phyloP scores from a whole-genome alignment of 2,329 filamentous ascomycete genomes.

The Fusarium avenaceum region DNA sequence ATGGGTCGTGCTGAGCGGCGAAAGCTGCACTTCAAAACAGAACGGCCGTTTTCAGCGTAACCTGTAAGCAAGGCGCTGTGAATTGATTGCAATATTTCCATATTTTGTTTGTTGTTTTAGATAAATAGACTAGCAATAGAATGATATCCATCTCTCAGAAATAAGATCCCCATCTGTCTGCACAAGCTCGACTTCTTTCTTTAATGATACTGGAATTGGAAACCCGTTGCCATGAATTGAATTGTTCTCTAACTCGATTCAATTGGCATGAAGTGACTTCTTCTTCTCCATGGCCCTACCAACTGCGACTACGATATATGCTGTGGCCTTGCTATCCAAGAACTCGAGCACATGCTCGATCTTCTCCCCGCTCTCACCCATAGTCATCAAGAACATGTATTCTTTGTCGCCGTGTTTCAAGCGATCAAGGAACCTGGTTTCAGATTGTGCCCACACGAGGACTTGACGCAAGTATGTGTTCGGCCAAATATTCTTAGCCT shows the following conservation, averaged over 20 bases:
- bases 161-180: too few relatives aligned
- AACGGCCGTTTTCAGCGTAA: neutral
- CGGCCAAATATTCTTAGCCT: neutral
- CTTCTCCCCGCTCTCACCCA: neutral
- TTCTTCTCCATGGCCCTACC: neutral
- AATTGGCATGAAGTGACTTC: neutral
- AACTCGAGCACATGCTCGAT: neutral
- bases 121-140: neutral
- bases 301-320: neutral
- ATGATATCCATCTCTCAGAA: neutral
- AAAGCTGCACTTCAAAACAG: neutral
- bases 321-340: neutral
- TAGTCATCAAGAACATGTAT: neutral
- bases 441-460: neutral
- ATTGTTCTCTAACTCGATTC: neutral
- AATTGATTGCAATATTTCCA: neutral
- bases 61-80: fast-evolving
- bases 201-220: too few relatives aligned
- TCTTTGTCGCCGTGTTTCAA: neutral
- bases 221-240: too few relatives aligned
- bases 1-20: slow-evolving; percentile 15
- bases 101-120: neutral
- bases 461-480: neutral
- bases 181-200: too few relatives aligned
- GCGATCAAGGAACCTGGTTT: neutral